These are phyloP conservation scores for Lentinula raphanica DNA, from an alignment of 768 basidiomycete genomes.

Conservation along the genomic window DNA sequence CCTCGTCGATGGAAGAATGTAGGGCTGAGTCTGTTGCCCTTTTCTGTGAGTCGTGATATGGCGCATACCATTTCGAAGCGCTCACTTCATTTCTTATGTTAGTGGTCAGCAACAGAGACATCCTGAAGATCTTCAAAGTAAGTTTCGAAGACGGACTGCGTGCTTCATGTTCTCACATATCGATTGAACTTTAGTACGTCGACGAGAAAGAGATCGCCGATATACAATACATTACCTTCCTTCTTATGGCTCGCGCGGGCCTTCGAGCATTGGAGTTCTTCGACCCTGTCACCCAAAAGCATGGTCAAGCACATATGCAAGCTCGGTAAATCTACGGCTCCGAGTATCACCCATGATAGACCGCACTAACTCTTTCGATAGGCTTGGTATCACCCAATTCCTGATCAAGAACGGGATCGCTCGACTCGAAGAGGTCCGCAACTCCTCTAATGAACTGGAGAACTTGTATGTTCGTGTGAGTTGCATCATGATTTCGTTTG, in stretches of 20 bases:
- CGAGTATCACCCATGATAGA: not conserved
- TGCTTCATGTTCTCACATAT: too few relatives aligned
- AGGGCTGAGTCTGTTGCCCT: conserved; percentile 86
- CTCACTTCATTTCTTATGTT: not conserved
- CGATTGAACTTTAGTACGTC: conserved; percentile 55
- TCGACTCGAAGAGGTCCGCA: conserved; percentile 61
- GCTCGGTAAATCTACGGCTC: conserved; percentile 67
- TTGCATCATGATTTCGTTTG: conserved; percentile 8
- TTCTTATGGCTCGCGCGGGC: conserved; percentile 83
- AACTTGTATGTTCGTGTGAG: conserved; percentile 67
- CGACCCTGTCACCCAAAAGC: conserved; percentile 74
- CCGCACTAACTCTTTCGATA: conserved; percentile 21
- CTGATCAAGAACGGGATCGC: conserved; percentile 69
- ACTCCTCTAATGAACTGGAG: conserved; percentile 50
- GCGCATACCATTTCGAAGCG: too few relatives aligned
- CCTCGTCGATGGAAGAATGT: conserved; percentile 90
- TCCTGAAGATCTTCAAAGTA: conserved; percentile 78
- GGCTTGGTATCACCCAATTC: conserved; percentile 79
- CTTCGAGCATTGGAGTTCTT: conserved; percentile 71
- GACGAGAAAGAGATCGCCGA: conserved; percentile 67
- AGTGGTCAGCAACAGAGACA: conserved; percentile 74
- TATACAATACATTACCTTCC: conserved; percentile 75
- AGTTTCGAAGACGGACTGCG: too few relatives aligned
- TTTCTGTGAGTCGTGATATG: too few relatives aligned
- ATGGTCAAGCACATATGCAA: conserved; percentile 90